Evolutionary conservation across 2,329 filamentous ascomycete species (phyloP).

Genomic region (Leptographium wingfieldii): DNA sequence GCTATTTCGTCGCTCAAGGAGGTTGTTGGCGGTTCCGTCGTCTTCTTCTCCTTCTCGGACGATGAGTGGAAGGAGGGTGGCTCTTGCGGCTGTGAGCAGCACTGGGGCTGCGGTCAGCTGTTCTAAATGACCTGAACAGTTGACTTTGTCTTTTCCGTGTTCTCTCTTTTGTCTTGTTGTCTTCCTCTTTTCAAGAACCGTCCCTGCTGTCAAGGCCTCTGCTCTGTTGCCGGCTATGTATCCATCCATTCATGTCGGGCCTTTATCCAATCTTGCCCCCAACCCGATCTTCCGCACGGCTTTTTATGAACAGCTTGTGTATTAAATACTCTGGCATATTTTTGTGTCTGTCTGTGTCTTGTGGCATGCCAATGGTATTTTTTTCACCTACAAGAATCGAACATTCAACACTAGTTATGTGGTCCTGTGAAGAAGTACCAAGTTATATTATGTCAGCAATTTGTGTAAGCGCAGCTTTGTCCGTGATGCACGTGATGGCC

Average conservation of each 20-base stretch:
- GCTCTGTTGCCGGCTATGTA: neutral
- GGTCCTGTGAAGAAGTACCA: too few species aligned
- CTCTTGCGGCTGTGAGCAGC: conserved; percentile 60
- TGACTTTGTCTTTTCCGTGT: neutral
- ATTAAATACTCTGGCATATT: neutral
- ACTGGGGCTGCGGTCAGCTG: conserved; percentile 56
- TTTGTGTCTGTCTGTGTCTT: neutral
- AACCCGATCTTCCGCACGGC: neutral
- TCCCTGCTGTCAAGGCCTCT: neutral
- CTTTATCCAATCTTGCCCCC: neutral
- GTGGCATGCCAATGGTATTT: neutral
- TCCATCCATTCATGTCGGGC: neutral
- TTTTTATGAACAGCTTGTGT: neutral
- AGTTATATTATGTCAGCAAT: too few species aligned
- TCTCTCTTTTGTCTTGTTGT: neutral
- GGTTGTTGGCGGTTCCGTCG: conserved; percentile 51
- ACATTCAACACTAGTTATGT: neutral
- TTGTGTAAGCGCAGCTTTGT: too few species aligned
- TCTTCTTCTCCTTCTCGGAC: conserved; percentile 72
- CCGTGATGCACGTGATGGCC: neutral
- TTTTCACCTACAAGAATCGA: neutral
- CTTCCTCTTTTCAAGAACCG: neutral
- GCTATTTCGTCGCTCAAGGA: conserved; percentile 63
- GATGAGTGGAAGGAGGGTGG: conserved; percentile 73
- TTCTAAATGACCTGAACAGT: conserved; percentile 15